phyloP scores from a whole-genome alignment of 805 yeast species.

The Blastobotrys robertii region DNA sequence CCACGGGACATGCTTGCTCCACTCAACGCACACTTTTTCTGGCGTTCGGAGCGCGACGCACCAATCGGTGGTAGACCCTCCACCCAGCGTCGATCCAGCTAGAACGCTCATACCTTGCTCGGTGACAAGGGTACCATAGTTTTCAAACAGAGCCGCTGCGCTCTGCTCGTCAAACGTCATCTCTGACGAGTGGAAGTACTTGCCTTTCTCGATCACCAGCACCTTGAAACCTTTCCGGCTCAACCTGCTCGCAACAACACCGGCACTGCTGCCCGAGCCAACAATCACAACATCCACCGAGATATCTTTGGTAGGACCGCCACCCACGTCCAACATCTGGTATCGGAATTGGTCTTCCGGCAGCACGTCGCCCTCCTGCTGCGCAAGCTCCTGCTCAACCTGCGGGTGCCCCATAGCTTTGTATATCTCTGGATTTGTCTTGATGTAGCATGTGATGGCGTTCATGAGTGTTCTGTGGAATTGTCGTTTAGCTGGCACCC shows the following conservation, averaged over 20 bases:
- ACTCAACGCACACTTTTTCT: constrained; percentile 40
- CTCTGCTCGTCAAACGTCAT: constrained; percentile 32
- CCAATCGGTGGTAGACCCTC: constrained; percentile 52
- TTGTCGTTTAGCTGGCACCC: too few relatives aligned
- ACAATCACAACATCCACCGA: constrained; percentile 27
- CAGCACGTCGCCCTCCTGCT: too few relatives aligned
- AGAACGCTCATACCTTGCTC: constrained; percentile 30
- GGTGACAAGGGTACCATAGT: constrained; percentile 30
- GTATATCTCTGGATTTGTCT: constrained; percentile 27
- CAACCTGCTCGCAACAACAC: constrained; percentile 41
- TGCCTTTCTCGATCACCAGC: constrained; percentile 44
- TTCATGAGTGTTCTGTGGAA: too few relatives aligned
- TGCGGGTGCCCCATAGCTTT: constrained; percentile 34
- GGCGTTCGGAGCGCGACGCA: constrained; percentile 43
- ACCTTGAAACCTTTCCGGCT: constrained; percentile 34
- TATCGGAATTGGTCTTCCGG: constrained; percentile 1
- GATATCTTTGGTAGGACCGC: constrained; percentile 7
- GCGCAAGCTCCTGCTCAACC: constrained; percentile 2
- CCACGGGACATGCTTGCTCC: constrained; percentile 41
- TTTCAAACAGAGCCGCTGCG: constrained; percentile 32
- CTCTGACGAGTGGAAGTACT: constrained; percentile 31
- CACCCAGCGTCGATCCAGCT: constrained; percentile 49
- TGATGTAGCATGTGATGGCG: too few relatives aligned
- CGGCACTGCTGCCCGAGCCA: constrained; percentile 48
- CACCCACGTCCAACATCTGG: constrained; percentile 22